Conservation (phyloP, 2,329 filamentous ascomycete species). For the Corynespora cassiicola region DNA sequence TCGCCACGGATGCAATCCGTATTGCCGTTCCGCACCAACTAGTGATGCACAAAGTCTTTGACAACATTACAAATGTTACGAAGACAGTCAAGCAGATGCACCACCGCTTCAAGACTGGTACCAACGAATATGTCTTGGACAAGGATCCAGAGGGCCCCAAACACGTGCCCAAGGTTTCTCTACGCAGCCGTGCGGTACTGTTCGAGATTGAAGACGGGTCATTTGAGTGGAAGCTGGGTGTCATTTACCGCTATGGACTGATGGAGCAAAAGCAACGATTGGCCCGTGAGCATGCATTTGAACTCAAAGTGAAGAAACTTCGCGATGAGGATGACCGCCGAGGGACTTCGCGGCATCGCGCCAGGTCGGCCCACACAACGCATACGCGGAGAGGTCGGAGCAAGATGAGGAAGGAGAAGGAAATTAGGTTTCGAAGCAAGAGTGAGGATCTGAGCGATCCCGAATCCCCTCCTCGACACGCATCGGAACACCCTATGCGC, state of each 20-base stretch:
- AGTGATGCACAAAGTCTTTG: slow-evolving; percentile 86
- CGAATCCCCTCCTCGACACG: slow-evolving; percentile 31
- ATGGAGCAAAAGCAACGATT: slow-evolving; percentile 89
- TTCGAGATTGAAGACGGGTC: slow-evolving; percentile 95
- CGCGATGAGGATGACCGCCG: slow-evolving; percentile 65
- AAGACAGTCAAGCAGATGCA: slow-evolving; percentile 92
- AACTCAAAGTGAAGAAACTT: slow-evolving; percentile 84
- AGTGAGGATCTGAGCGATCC: slow-evolving; percentile 40
- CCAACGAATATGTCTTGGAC: slow-evolving; percentile 84
- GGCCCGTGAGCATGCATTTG: slow-evolving; percentile 88
- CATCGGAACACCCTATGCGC: slow-evolving; percentile 56
- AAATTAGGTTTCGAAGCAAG: slow-evolving; percentile 46
- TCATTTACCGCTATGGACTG: slow-evolving; percentile 89
- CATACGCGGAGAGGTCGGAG: slow-evolving; percentile 46
- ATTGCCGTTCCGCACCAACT: slow-evolving; percentile 91
- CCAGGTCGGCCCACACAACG: slow-evolving; percentile 58
- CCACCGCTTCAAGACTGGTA: slow-evolving; percentile 86
- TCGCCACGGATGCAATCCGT: slow-evolving; percentile 84
- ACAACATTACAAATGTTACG: slow-evolving; percentile 86
- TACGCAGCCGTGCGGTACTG: slow-evolving; percentile 80
- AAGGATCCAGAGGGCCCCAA: slow-evolving; percentile 89
- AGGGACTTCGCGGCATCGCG: slow-evolving; percentile 57
- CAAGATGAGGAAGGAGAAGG: slow-evolving; percentile 40
- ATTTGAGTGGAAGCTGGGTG: slow-evolving; percentile 96
- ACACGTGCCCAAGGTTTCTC: slow-evolving; percentile 80